Percentiles rank a stretch among this genome's conserved stretches.
These are phyloP conservation scores for Pseudocercospora macadamiae DNA, from an alignment of 2,329 filamentous ascomycete genomes.

Conservation along the genomic window DNA sequence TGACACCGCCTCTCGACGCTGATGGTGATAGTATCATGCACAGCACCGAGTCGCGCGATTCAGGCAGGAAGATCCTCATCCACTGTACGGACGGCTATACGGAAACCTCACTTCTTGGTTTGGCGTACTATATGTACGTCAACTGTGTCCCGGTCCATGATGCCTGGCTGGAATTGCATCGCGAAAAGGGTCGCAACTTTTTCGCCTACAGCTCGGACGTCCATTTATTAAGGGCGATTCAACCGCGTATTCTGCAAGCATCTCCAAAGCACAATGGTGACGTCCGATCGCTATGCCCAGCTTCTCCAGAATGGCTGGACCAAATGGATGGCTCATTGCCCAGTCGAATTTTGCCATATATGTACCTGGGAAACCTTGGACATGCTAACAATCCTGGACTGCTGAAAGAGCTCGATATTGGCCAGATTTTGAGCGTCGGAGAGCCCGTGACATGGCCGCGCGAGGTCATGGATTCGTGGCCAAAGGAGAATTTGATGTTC, in stretches of 20 bases:
- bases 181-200: slow-evolving; percentile 81
- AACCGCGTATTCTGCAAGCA: slow-evolving; percentile 72
- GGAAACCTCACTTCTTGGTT: slow-evolving; percentile 82
- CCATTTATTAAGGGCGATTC: slow-evolving; percentile 74
- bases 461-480: slow-evolving; percentile 71
- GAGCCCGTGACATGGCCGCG: slow-evolving; percentile 83
- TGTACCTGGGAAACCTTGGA: slow-evolving; percentile 91
- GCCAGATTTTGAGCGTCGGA: slow-evolving; percentile 86
- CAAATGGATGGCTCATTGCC: slow-evolving; percentile 88
- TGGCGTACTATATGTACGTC: slow-evolving; percentile 93
- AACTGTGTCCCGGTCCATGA: slow-evolving; percentile 78
- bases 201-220: slow-evolving; percentile 95
- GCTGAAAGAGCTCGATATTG: slow-evolving; percentile 77
- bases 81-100: slow-evolving; percentile 97
- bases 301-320: slow-evolving; percentile 78
- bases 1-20: slow-evolving; percentile 43
- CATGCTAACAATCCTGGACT: slow-evolving; percentile 94
- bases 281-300: slow-evolving; percentile 54
- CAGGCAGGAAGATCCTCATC: slow-evolving; percentile 73
- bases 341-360: slow-evolving; percentile 84
- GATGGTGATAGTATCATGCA: slow-evolving; percentile 63
- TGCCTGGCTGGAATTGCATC: slow-evolving; percentile 86
- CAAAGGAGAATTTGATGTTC: slow-evolving; percentile 74
- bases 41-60: slow-evolving; percentile 6
- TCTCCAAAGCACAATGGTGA: slow-evolving; percentile 61